These are phyloP conservation scores for Deuterostichococcus epilithicus DNA, from an alignment of 139 green algal species.

Conservation along the genomic window DNA sequence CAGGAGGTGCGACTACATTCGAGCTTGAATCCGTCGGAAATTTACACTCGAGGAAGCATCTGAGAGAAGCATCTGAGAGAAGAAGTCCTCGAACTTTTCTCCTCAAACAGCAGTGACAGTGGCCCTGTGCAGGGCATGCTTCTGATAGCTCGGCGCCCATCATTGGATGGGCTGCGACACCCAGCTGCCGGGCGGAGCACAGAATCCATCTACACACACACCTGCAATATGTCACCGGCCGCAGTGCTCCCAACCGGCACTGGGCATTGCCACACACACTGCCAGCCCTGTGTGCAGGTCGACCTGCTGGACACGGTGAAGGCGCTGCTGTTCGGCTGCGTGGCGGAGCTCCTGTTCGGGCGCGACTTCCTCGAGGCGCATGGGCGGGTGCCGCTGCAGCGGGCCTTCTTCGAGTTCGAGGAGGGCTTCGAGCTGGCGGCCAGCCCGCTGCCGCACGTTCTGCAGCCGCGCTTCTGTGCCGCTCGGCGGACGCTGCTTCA, in stretches of 20 bases:
- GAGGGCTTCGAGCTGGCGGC: slow-evolving; percentile 67
- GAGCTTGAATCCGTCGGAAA: too few species aligned
- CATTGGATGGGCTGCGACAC: background rate
- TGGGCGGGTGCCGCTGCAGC: slow-evolving; percentile 5
- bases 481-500: slow-evolving; percentile 20
- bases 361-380: slow-evolving; percentile 18
- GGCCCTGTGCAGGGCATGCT: too few species aligned
- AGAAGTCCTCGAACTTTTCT: too few species aligned
- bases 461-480: slow-evolving; percentile 53
- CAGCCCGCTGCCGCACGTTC: slow-evolving; percentile 62
- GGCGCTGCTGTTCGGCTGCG: slow-evolving; percentile 46
- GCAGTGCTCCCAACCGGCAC: background rate
- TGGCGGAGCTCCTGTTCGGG: slow-evolving; percentile 50
- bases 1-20: too few species aligned
- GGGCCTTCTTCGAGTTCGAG: slow-evolving; percentile 56
- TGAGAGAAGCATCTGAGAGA: too few species aligned
- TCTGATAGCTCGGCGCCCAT: background rate
- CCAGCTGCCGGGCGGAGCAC: background rate
- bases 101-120: background rate
- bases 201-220: background rate
- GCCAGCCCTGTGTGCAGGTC: slow-evolving; percentile 31
- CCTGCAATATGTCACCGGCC: background rate
- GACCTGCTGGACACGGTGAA: slow-evolving; percentile 45
- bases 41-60: too few species aligned
- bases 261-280: background rate